Evolutionary conservation across 2,329 filamentous ascomycete genomes (phyloP).

Genomic region (Beauveria australis): DNA sequence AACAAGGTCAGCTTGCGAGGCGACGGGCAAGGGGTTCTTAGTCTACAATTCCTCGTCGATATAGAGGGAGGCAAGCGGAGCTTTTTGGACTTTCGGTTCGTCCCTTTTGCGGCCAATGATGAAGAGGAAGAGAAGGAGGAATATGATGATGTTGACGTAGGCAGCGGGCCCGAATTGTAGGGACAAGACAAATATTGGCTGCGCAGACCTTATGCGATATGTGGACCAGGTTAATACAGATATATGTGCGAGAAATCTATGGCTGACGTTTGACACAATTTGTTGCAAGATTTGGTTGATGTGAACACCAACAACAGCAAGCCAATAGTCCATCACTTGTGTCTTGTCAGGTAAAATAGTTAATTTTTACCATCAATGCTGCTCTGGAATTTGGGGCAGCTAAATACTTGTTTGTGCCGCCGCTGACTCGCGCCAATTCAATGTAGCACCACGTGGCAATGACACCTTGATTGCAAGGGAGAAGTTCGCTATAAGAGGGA

Average conservation of each 20-base stretch:
- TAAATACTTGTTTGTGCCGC: neutral
- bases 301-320: too few relatives aligned
- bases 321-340: neutral
- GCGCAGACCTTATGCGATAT: neutral
- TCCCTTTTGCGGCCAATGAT: conserved; percentile 60
- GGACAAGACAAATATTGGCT: neutral
- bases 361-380: neutral
- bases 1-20: conserved; percentile 87
- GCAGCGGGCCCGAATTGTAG: neutral
- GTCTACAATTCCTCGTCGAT: conserved; percentile 94
- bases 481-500: neutral
- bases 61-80: conserved; percentile 61
- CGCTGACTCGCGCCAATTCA: neutral
- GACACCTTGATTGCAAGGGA: neutral
- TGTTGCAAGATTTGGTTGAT: neutral
- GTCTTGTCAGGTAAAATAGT: neutral
- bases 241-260: neutral
- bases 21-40: conserved; percentile 83
- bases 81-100: conserved; percentile 77
- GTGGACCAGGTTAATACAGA: neutral
- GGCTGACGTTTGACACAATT: neutral
- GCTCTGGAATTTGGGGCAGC: neutral
- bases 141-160: conserved; percentile 12
- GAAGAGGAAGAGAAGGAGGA: conserved; percentile 36
- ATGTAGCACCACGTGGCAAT: neutral